These are phyloP conservation scores for Phoenix roebelenii DNA, from an alignment of 176 grass and related monocot genomes.

Conservation along the genomic window DNA sequence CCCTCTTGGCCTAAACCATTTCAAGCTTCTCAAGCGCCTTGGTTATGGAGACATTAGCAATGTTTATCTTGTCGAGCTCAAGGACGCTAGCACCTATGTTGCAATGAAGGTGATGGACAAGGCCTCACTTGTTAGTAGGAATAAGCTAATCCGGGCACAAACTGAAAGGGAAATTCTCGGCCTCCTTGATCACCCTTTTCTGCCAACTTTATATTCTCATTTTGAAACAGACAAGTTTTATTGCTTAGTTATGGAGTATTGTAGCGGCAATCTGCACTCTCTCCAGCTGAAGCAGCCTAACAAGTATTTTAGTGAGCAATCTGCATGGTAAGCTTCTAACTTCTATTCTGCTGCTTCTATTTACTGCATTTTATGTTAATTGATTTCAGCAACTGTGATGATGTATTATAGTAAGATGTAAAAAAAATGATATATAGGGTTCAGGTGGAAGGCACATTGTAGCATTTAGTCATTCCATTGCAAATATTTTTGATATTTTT, in stretches of 20 bases:
- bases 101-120: background rate
- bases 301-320: background rate
- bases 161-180: background rate
- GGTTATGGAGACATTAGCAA: background rate
- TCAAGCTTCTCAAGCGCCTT: background rate
- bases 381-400: no score
- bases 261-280: background rate
- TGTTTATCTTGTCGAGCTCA: slow-evolving; percentile 1
- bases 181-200: background rate
- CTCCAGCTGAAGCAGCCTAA: background rate
- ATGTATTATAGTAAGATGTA: no score
- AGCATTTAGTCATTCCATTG: no score
- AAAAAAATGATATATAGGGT: no score
- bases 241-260: slow-evolving; percentile 1
- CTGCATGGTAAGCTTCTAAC: no score
- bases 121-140: background rate
- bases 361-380: no score
- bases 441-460: no score
- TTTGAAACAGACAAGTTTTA: background rate
- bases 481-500: no score
- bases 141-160: background rate
- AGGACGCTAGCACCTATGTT: background rate
- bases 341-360: no score
- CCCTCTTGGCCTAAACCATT: background rate
- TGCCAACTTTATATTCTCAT: background rate